phyloP scores from a whole-genome alignment of 2,329 filamentous ascomycete genomes.

The Phialocephala subalpina region DNA sequence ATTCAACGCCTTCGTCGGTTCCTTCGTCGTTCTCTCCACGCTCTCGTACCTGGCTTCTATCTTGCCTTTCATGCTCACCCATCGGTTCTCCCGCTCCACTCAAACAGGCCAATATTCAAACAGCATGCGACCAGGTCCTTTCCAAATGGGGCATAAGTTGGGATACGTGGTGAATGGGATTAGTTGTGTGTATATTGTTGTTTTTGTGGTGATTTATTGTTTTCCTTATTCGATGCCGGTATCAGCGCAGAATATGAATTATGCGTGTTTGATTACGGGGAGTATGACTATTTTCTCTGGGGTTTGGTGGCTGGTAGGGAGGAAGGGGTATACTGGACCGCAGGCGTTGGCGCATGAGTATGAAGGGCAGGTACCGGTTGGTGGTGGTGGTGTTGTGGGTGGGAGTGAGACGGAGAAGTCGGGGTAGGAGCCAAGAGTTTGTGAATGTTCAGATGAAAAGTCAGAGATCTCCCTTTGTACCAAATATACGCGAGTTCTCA shows the following conservation, averaged over 20 bases:
- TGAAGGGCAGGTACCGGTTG: neutral
- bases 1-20: slow-evolving; percentile 72
- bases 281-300: slow-evolving; percentile 50
- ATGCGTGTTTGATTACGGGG: slow-evolving; percentile 53
- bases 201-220: slow-evolving; percentile 70
- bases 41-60: slow-evolving; percentile 70
- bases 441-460: too few species aligned
- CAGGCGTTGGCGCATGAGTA: slow-evolving; percentile 23
- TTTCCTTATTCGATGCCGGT: slow-evolving; percentile 60
- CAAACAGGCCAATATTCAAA: slow-evolving; percentile 32
- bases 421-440: neutral
- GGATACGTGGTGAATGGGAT: slow-evolving; percentile 61
- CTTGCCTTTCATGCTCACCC: slow-evolving; percentile 60
- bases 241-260: slow-evolving; percentile 60
- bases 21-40: slow-evolving; percentile 62
- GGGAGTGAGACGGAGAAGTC: neutral
- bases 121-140: slow-evolving; percentile 62
- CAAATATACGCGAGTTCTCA: too few species aligned
- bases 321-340: slow-evolving; percentile 38
- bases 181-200: slow-evolving; percentile 64
- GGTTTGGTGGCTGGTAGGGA: slow-evolving; percentile 50
- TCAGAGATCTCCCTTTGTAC: too few species aligned
- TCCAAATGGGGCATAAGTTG: slow-evolving; percentile 57
- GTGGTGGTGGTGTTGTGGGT: neutral
- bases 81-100: slow-evolving; percentile 40